phyloP scores from a whole-genome alignment of 305 asterid genomes.

The Fraxinus angustifolia region DNA sequence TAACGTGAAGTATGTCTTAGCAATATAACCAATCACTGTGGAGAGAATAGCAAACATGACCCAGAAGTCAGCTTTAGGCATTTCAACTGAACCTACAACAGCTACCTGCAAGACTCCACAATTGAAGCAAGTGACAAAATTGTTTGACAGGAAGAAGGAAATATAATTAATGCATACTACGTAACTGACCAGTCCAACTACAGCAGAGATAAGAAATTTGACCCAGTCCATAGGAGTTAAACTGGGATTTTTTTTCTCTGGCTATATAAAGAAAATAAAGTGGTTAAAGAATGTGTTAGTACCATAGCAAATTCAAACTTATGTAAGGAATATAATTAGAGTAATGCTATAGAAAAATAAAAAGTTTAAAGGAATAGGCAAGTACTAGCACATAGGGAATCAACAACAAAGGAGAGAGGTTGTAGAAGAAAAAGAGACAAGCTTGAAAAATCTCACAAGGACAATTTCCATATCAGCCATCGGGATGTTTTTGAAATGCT shows the following conservation, averaged over 20 bases:
- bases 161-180: slow-evolving; percentile 6
- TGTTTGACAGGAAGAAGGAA: background rate
- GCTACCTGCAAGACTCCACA: slow-evolving; percentile 69
- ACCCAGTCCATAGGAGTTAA: slow-evolving; percentile 99
- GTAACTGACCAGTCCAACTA: slow-evolving; percentile 90
- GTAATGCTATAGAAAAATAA: slow-evolving; percentile 12
- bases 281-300: background rate
- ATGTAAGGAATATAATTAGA: slow-evolving; percentile 7
- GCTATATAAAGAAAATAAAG: slow-evolving; percentile 49
- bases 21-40: slow-evolving; percentile 92
- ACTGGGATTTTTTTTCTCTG: slow-evolving; percentile 95
- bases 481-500: slow-evolving; percentile 94
- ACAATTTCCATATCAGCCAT: slow-evolving; percentile 99
- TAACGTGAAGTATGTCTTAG: slow-evolving; percentile 97
- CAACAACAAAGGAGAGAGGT: background rate
- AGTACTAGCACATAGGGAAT: background rate
- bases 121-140: slow-evolving; percentile 13
- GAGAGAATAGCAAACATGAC: slow-evolving; percentile 91
- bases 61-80: slow-evolving; percentile 97
- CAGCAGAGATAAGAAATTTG: slow-evolving; percentile 78
- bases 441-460: slow-evolving; percentile 55
- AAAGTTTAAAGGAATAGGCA: slow-evolving; percentile 7
- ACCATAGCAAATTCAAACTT: slow-evolving; percentile 15
- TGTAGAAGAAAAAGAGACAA: background rate
- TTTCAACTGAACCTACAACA: slow-evolving; percentile 87